Percentiles rank a stretch among this genome's conserved stretches.
phyloP scores from a whole-genome alignment of 129 eudicot species.

The Cynara cardunculus region DNA sequence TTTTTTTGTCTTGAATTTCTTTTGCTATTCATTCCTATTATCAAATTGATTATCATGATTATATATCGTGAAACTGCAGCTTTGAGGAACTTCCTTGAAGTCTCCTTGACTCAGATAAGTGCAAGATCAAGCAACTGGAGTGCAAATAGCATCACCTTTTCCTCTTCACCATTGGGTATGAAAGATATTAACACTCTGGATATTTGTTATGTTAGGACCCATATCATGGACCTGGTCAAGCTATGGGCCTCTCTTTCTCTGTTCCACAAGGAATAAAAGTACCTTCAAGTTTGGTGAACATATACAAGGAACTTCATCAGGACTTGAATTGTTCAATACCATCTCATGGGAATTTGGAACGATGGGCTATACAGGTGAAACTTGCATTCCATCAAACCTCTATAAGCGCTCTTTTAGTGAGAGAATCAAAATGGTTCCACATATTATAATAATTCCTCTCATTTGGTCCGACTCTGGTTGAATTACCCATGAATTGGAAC shows the following conservation, averaged over 20 bases:
- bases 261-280: conserved; percentile 78
- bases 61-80: neutral
- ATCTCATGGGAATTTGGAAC: conserved; percentile 81
- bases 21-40: neutral
- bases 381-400: neutral
- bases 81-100: neutral
- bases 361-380: conserved; percentile 90
- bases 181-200: neutral
- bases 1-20: neutral
- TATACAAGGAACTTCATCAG: conserved; percentile 84
- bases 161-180: neutral
- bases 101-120: neutral
- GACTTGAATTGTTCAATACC: conserved; percentile 87
- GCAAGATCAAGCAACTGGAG: neutral
- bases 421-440: neutral
- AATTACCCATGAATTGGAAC: neutral
- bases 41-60: neutral
- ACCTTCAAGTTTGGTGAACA: conserved; percentile 89
- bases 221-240: conserved; percentile 98
- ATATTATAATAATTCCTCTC: neutral
- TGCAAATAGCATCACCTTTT: neutral
- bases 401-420: neutral
- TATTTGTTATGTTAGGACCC: conserved; percentile 58
- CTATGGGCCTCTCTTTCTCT: conserved; percentile 98
- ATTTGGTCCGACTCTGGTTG: neutral